Conservation (phyloP, 2,329 filamentous ascomycete genomes). For the Ceratocystis smalleyi region DNA sequence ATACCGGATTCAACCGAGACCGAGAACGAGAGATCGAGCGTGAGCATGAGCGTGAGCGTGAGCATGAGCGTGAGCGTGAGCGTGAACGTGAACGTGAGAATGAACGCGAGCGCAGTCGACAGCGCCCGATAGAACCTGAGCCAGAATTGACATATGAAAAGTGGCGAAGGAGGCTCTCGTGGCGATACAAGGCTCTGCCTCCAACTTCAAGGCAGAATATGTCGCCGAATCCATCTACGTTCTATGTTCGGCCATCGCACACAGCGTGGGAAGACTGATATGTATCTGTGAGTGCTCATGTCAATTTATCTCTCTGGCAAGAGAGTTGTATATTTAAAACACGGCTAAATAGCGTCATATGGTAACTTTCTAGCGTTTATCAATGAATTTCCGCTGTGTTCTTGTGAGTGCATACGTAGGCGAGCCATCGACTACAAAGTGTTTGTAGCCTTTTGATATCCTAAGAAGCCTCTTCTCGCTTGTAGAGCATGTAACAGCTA, state of each 20-base stretch:
- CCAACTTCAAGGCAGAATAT: neutral
- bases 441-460: no score
- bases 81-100: neutral
- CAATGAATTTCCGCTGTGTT: no score
- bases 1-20: neutral
- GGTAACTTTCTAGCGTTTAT: no score
- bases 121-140: neutral
- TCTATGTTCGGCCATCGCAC: neutral
- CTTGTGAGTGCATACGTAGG: rapidly evolving
- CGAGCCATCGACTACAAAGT: rapidly evolving
- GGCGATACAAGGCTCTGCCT: neutral
- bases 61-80: neutral
- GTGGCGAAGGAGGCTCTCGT: neutral
- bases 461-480: no score
- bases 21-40: neutral
- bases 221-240: neutral
- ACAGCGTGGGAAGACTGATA: no score
- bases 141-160: neutral
- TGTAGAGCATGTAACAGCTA: no score
- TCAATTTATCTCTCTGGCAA: rapidly evolving
- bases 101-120: neutral
- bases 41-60: neutral
- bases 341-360: no score
- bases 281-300: no score
- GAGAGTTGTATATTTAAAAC: no score